Evolutionary conservation across 2,329 filamentous ascomycete species (phyloP), one percentile per base, ranked within the genome.

Genomic region (Cladophialophora bantiana): DNA sequence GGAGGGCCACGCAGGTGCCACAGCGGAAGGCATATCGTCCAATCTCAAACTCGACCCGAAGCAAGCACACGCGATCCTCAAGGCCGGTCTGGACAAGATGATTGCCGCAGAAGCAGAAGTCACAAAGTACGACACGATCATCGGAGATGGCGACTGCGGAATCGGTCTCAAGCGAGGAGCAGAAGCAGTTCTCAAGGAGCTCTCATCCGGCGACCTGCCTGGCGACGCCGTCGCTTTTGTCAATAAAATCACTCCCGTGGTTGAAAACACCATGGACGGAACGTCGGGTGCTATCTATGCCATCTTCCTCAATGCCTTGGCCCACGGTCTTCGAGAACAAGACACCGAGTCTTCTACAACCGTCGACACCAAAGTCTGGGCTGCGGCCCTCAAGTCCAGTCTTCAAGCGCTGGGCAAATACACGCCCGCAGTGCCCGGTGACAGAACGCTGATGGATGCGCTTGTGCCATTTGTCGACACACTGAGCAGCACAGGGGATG

Each of bases 111-210:
- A 92, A 74, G 84, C 87, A 7, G 84, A 89, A 50, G 82, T 91
- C 62, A 91, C 89, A 10, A 84, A 81, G 62, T 91, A 85, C 74
- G 89, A 91, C 75, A 96, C 92, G 0, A 87, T 95, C 12, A 92
- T 96, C 31, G 93, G 93, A 50, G 93, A 97, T 75, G 93, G 93
- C 55, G 93, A 97, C 78, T 97, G 93, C 74, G 93, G 93, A 9
- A 91, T 93, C 65, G 92, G 92, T 4, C 82, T 97, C 68, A 93
- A 92, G 81, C 88, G 93, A 68, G 93, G 93, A 57, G 93, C 93
- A n/a, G 90, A 96, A 83, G 82, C 81, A 38, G 78, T 86, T 32
- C 77, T 84, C 26, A 76, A 77, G 54, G 75, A 82, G 65, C 73
- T 86, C 7, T 72, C 79, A 40, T 73, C 75, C 62, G 72, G 77